Percentiles rank a stretch among this genome's conserved stretches.
phyloP scores from a whole-genome alignment of 495 filamentous ascomycete species.

The Neohortaea acidophila region DNA sequence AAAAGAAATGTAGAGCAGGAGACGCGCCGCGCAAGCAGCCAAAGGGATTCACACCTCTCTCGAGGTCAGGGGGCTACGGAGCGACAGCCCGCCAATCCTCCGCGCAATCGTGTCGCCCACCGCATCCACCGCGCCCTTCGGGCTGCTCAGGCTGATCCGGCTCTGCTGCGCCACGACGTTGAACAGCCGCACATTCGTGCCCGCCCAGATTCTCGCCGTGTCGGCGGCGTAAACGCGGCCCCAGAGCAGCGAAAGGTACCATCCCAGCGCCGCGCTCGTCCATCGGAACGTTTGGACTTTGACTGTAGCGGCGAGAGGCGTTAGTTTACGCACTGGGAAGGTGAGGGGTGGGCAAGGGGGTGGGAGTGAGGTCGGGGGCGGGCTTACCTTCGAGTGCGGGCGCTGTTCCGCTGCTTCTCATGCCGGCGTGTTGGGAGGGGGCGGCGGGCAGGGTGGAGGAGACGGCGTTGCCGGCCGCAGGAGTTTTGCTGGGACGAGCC shows the following conservation, averaged over 20 bases:
- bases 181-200: constrained; percentile 75
- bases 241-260: constrained; percentile 94
- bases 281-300: constrained; percentile 88
- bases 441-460: constrained; percentile 27
- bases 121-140: constrained; percentile 85
- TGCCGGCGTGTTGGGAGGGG: constrained; percentile 10
- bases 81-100: constrained; percentile 63
- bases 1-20: too few species aligned
- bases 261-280: constrained; percentile 81
- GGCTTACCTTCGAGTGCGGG: constrained; percentile 1
- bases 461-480: constrained; percentile 27
- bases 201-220: constrained; percentile 89
- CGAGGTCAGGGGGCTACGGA: constrained; percentile 22
- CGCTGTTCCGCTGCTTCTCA: not conserved
- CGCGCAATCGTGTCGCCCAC: constrained; percentile 85
- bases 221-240: constrained; percentile 86
- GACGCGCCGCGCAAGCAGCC: too few species aligned
- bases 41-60: too few species aligned
- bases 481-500: constrained; percentile 34
- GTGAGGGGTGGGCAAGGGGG: not conserved
- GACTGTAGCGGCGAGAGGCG: constrained; percentile 39
- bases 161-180: constrained; percentile 49
- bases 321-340: not conserved
- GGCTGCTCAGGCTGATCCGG: constrained; percentile 66
- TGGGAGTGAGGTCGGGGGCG: not conserved